These are phyloP conservation scores for Talaromyces borbonicus DNA, from an alignment of 495 filamentous ascomycete species.

Conservation along the genomic window DNA sequence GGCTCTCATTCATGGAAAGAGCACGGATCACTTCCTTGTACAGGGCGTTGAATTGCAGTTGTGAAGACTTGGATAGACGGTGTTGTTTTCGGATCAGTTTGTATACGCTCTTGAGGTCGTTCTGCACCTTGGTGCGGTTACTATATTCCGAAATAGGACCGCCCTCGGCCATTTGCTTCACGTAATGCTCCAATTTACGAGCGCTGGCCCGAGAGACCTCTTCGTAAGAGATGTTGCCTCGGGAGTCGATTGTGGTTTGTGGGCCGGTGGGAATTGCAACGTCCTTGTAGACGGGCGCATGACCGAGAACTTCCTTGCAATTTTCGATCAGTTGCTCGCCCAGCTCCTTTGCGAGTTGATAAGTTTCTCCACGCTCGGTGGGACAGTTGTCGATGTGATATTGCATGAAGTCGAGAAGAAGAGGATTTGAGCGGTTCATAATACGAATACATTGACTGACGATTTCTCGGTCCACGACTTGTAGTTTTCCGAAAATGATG, in stretches of 20 bases:
- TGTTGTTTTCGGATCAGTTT: constrained; percentile 97
- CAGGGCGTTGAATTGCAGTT: constrained; percentile 86
- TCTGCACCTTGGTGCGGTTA: constrained; percentile 95
- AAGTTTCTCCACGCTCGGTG: constrained; percentile 92
- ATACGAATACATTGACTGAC: constrained; percentile 96
- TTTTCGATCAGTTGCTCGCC: constrained; percentile 93
- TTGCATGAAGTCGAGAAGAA: constrained; percentile 97
- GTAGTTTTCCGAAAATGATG: constrained; percentile 92
- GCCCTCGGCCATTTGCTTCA: constrained; percentile 96
- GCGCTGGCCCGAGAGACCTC: constrained; percentile 83
- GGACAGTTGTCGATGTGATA: constrained; percentile 99
- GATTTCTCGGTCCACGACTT: constrained; percentile 92
- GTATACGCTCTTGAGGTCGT: constrained; percentile 86
- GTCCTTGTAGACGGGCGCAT: constrained; percentile 87
- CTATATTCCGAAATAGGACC: constrained; percentile 98
- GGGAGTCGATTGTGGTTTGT: constrained; percentile 77
- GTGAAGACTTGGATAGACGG: constrained; percentile 86
- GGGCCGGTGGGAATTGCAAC: constrained; percentile 87
- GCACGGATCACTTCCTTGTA: constrained; percentile 92
- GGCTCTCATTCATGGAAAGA: constrained; percentile 91
- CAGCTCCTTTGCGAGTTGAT: constrained; percentile 92
- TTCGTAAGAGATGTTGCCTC: constrained; percentile 80
- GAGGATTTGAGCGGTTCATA: constrained; percentile 97
- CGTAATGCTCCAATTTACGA: constrained; percentile 96
- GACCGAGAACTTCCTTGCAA: constrained; percentile 80